Evolutionary conservation across 257 asterid genomes (phyloP).

Genomic region (Osmanthus fragrans): DNA sequence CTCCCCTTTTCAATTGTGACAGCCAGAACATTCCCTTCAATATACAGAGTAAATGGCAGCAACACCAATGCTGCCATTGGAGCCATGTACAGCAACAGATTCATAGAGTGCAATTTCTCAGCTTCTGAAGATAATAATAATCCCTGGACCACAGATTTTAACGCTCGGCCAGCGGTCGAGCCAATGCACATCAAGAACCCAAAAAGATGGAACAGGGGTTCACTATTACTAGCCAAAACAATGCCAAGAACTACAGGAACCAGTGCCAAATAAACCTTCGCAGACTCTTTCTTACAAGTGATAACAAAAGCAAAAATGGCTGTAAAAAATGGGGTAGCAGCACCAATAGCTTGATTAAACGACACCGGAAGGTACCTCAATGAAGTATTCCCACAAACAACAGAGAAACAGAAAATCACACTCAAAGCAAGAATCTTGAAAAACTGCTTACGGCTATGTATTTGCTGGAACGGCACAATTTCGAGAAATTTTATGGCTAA

Average conservation of each 20-base stretch:
- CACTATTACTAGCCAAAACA: constrained; percentile 89
- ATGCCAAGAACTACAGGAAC: constrained; percentile 92
- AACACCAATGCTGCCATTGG: constrained; percentile 88
- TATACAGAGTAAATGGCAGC: constrained; percentile 75
- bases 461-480: constrained; percentile 83
- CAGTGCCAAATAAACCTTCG: constrained; percentile 83
- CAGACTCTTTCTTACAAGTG: constrained; percentile 76
- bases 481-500: constrained; percentile 78
- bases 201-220: constrained; percentile 80
- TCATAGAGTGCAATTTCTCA: constrained; percentile 94
- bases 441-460: constrained; percentile 77
- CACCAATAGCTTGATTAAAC: constrained; percentile 92
- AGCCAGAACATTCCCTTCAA: constrained; percentile 80
- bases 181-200: constrained; percentile 87
- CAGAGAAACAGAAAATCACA: constrained; percentile 80
- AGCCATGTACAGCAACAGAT: constrained; percentile 90
- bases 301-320: constrained; percentile 87
- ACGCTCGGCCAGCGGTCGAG: constrained; percentile 91
- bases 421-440: constrained; percentile 76
- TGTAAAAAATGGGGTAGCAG: constrained; percentile 91
- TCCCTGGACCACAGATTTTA: constrained; percentile 94
- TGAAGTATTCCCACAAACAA: constrained; percentile 94
- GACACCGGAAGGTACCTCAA: constrained; percentile 87
- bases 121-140: constrained; percentile 75
- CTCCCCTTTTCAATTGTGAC: constrained; percentile 63